Evolutionary conservation across 306 rosid species (phyloP).

Genomic region (Begonia fuchsioides): DNA sequence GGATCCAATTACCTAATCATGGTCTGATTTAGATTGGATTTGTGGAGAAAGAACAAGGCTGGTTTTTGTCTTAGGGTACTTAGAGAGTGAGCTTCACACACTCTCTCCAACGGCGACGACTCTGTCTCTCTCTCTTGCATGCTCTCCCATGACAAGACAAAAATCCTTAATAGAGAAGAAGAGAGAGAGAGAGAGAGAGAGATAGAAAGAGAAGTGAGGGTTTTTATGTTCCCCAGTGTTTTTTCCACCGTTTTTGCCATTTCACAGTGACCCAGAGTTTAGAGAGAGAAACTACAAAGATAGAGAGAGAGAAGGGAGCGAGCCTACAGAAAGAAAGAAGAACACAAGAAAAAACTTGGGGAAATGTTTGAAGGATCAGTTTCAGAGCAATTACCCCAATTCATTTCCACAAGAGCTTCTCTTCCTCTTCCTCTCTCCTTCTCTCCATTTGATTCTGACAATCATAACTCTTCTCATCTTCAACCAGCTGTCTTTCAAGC

Average conservation of each 20-base stretch:
- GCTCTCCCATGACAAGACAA: constrained; percentile 27
- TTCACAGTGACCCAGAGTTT: constrained; percentile 23
- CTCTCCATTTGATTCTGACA: constrained; percentile 25
- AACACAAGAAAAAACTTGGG: not conserved
- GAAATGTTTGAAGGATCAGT: constrained; percentile 62
- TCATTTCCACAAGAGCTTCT: constrained; percentile 53
- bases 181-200: constrained; percentile 6
- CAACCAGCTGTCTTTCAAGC: constrained; percentile 21
- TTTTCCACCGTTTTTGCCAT: constrained; percentile 28
- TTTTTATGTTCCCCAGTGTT: constrained; percentile 27
- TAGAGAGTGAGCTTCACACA: constrained; percentile 7
- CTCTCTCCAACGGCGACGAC: constrained; percentile 18
- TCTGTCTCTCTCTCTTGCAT: constrained; percentile 44
- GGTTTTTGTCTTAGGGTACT: no score
- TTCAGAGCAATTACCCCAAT: constrained; percentile 78
- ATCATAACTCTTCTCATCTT: not conserved
- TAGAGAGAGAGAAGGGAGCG: no score
- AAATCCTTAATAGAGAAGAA: no score
- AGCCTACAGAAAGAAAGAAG: not conserved
- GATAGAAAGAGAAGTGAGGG: constrained; percentile 1
- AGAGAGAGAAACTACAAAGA: no score
- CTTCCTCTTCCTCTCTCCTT: constrained; percentile 41
- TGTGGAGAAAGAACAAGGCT: no score
- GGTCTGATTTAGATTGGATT: no score
- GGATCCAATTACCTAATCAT: no score